Percentiles rank a stretch among this genome's conserved stretches.
Evolutionary conservation across 305 asterid species (phyloP).

Genomic region (Fraxinus latifolia): DNA sequence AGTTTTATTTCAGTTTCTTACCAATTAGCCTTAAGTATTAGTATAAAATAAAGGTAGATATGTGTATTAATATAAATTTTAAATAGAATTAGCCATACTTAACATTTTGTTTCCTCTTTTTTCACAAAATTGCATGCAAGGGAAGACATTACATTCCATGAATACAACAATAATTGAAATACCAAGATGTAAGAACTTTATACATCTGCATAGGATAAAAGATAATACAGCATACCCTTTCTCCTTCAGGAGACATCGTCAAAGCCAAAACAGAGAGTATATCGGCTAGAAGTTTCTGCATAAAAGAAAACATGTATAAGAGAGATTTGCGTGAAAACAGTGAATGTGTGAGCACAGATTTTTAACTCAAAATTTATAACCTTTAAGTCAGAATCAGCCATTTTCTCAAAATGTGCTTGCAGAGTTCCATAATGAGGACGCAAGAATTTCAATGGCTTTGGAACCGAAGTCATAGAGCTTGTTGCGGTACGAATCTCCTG

Average conservation of each 20-base stretch:
- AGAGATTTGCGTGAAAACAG: neutral
- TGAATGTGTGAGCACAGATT: neutral
- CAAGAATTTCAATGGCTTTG: constrained; percentile 89
- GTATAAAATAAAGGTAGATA: neutral
- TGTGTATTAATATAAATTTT: neutral
- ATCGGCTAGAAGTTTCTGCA: constrained; percentile 85
- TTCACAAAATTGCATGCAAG: constrained; percentile 13
- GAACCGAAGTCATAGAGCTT: constrained; percentile 98
- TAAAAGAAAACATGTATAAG: constrained; percentile 10
- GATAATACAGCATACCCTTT: constrained; percentile 55
- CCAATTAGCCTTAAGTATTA: neutral
- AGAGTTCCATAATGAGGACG: constrained; percentile 97
- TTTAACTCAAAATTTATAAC: constrained; percentile 33
- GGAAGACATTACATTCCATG: neutral
- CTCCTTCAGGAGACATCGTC: constrained; percentile 99
- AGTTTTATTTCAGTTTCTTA: neutral
- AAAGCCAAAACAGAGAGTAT: constrained; percentile 95
- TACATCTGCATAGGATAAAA: neutral
- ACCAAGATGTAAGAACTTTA: constrained; percentile 2
- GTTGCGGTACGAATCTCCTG: constrained; percentile 94
- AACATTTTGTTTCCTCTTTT: neutral
- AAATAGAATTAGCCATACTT: neutral
- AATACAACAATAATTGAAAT: constrained; percentile 3
- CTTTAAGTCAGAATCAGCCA: constrained; percentile 73
- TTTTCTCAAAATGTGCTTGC: constrained; percentile 62